Base-by-base conservation (phyloP, 305 asterid species). In the Fraxinus angustifolia region DNA sequence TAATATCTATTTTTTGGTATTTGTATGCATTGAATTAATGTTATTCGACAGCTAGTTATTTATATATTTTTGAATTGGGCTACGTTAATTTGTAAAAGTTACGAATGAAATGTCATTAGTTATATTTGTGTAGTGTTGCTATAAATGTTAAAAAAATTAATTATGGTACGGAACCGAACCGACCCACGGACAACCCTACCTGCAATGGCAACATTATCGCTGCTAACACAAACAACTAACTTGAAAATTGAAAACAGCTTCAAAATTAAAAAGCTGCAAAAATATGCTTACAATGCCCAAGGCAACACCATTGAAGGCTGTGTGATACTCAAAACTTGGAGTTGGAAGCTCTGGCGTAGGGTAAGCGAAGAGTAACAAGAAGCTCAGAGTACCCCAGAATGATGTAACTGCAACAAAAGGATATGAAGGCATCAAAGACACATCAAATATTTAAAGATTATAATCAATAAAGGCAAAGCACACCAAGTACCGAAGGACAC, bases 241-340 rank as follows among this genome's bases (percentile, higher is more conserved):
- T 82, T 79, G 84, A 71, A 82, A 60, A 80, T 42, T 31, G 33
- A 45, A 74, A 73, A 38, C 33, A 21, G 16, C 80, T 19, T 48
- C 62, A 19, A 79, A 73, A 80, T 73, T 68, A 77, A 56, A 17
- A 16, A 72, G 50, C 31, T 70, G 60, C 84, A 89, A 23, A 31
- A 12, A 8, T 28, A 19, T 53, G 40, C 99, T 94, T 92, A 96
- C 98, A 62, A 94, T 92, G 83, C 99, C 99, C 83, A 96, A 85
- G 60, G 93, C 93, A 83, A 96, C 99, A 71, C 98, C 99, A 42
- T 84, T 80, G 90, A 96, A 92, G 83, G 99, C 96, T 76, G 97
- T 91, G 86, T 94, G 95, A 80, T 82, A 96, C 90, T 96, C 99
- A 73, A 89, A 94, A 89, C 99, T 94, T 74, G 98, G 99, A 38